phyloP scores from a whole-genome alignment of 2,329 filamentous ascomycete species.

The Falciphora oryzae region DNA sequence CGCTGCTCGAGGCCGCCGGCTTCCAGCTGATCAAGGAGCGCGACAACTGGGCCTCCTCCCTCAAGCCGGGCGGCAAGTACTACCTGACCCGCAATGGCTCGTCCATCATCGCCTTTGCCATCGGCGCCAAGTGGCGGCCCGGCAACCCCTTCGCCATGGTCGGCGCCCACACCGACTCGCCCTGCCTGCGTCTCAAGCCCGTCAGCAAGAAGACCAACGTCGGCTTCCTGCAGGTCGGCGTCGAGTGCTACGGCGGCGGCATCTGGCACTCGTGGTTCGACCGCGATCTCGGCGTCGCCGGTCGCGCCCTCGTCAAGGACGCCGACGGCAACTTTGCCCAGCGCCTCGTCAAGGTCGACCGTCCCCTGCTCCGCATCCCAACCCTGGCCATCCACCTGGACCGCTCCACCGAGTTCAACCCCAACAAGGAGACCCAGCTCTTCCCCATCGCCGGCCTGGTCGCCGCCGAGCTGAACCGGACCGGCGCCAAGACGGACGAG shows the following conservation, averaged over 20 bases:
- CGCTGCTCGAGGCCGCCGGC: slow-evolving; percentile 73
- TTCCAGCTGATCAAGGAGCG: slow-evolving; percentile 87
- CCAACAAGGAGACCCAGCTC: slow-evolving; percentile 95
- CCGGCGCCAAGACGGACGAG: slow-evolving; percentile 41
- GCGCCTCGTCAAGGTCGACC: slow-evolving; percentile 84
- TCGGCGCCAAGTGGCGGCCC: slow-evolving; percentile 84
- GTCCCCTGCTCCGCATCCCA: slow-evolving; percentile 85
- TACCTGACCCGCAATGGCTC: slow-evolving; percentile 92
- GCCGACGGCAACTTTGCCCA: slow-evolving; percentile 69
- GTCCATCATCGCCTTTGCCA: slow-evolving; percentile 86
- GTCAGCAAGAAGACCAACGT: slow-evolving; percentile 78
- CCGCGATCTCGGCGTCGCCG: slow-evolving; percentile 84
- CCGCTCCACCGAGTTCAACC: slow-evolving; percentile 76
- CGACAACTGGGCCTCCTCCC: slow-evolving; percentile 75
- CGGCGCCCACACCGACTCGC: slow-evolving; percentile 93
- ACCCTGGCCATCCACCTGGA: slow-evolving; percentile 93
- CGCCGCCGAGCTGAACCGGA: slow-evolving; percentile 80
- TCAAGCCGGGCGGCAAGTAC: slow-evolving; percentile 88
- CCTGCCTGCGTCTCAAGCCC: slow-evolving; percentile 86
- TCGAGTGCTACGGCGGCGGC: slow-evolving; percentile 94
- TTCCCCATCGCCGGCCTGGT: slow-evolving; percentile 90
- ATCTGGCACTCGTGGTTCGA: slow-evolving; percentile 99
- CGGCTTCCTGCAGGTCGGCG: slow-evolving; percentile 89
- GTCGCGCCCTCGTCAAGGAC: slow-evolving; percentile 75
- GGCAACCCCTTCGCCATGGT: slow-evolving; percentile 91